Conservation (phyloP, 805 yeast species). For the Kodamaea sagamina region DNA sequence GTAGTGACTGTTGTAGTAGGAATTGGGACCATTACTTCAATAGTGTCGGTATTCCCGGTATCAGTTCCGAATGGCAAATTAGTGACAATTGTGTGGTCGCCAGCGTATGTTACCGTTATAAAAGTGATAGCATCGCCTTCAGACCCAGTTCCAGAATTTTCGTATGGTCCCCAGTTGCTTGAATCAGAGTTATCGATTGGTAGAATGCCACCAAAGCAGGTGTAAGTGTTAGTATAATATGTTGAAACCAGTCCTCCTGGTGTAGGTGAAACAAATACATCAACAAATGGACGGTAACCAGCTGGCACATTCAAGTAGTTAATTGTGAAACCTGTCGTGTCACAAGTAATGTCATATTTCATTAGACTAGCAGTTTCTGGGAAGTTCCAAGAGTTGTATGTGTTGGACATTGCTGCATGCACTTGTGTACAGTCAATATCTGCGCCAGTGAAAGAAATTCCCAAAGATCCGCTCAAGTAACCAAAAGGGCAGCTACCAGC, state of each 20-base stretch:
- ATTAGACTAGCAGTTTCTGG: conserved; percentile 15
- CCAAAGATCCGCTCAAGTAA: conserved; percentile 23
- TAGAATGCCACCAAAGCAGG: conserved; percentile 14
- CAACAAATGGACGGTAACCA: conserved; percentile 29
- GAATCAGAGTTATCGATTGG: not conserved
- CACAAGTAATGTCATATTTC: conserved; percentile 18
- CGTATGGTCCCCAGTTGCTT: conserved; percentile 10
- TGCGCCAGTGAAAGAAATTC: conserved; percentile 17
- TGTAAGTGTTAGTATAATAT: conserved; percentile 14
- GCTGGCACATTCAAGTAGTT: conserved; percentile 27
- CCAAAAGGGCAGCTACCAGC: conserved; percentile 24
- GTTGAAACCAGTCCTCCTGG: not conserved
- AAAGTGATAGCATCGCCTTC: conserved; percentile 13
- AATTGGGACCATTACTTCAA: conserved; percentile 16
- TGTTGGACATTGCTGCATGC: conserved; percentile 22
- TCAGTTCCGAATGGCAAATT: conserved; percentile 11
- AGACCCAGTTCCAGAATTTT: conserved; percentile 10
- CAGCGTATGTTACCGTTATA: conserved; percentile 20
- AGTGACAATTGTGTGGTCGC: conserved; percentile 13
- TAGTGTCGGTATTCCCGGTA: conserved; percentile 18
- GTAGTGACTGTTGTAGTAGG: conserved; percentile 19
- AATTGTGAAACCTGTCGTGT: not conserved
- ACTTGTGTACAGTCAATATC: conserved; percentile 24
- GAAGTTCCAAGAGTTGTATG: conserved; percentile 23
- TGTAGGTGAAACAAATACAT: conserved; percentile 11